Evolutionary conservation across 805 yeast species (phyloP), one percentile per base, ranked within the genome.

Genomic region (Sugiyamaella smithiae): DNA sequence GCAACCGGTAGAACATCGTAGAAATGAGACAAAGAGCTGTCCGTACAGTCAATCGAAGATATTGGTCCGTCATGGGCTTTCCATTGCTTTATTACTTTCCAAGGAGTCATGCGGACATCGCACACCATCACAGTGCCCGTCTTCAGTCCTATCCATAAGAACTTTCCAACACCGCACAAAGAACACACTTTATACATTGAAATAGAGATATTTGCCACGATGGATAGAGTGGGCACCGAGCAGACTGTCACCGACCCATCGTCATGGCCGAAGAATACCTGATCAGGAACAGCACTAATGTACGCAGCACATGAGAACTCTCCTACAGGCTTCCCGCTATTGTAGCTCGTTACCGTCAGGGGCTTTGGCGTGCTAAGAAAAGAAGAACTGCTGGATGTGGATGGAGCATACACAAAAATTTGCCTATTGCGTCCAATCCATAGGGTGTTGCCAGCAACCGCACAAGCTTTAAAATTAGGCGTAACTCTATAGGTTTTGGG

Each of bases 261-360:
- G 12, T 69, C 70, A 31, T 68, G 73, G 11, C 74, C 74, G 50
- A 69, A 63, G 41, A 61, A 68, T 1, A 66, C 65, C 20, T 49
- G 32, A 19, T 64, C 69, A 1, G 60, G 56, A 17, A 31, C 53
- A 40, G 40, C 17, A 14, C 53, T 55, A n/a, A 54, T 35, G 17
- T 32, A 42, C 1, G 66, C 57, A 0, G 61, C 66, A 47, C 65
- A 60, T 22, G 67, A 56, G 26, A 65, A 62, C 19, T 62, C 68
- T n/a, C 64, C 67, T 1, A 57, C 48, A 12, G 19, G 12, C 20
- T 40, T 40, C 7, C 24, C 43, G 14, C 33, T 19, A 7, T 40
- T 25, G 2, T 16, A 40, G 20, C 28, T 40, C 9, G 33, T 22
- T 4, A 37, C 53, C 22, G 43, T 31, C 8, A 66, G 50, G n/a